Conservation (phyloP, 805 yeast species). For the Myxozyma kluyveri region DNA sequence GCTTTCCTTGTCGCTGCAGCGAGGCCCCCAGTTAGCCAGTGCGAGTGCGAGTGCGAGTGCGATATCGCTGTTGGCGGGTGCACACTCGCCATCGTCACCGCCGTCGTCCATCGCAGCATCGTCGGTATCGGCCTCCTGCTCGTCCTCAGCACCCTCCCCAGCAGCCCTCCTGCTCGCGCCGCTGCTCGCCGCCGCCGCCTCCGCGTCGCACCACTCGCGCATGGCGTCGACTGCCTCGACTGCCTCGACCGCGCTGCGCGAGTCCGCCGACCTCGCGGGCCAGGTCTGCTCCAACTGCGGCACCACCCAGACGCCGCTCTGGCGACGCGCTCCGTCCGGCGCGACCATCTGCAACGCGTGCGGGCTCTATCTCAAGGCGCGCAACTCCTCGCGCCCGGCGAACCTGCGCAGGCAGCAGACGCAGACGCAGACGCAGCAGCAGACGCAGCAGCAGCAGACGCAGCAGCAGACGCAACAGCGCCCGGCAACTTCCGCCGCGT, state of each 20-base stretch:
- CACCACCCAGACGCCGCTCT: constrained; percentile 86
- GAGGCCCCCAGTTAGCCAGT: no score
- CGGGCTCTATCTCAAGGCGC: constrained; percentile 69
- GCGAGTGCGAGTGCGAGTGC: no score
- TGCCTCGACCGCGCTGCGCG: not conserved
- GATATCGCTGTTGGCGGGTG: no score
- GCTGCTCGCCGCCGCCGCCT: constrained; percentile 4
- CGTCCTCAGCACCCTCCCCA: not conserved
- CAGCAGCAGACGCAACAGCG: not conserved
- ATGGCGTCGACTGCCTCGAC: not conserved
- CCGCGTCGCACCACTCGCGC: constrained; percentile 1
- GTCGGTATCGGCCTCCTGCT: not conserved
- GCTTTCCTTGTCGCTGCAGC: constrained; percentile 3
- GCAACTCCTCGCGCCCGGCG: constrained; percentile 64
- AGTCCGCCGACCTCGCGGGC: constrained; percentile 32
- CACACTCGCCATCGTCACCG: no score
- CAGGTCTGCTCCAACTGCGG: constrained; percentile 83
- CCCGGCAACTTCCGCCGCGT: constrained; percentile 9
- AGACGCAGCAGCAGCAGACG: constrained; percentile 2
- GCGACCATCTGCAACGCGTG: constrained; percentile 95
- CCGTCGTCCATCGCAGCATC: not conserved
- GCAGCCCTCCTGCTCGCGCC: not conserved
- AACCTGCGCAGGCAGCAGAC: constrained; percentile 48
- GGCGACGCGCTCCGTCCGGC: constrained; percentile 93
- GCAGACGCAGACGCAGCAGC: not conserved